phyloP scores from a whole-genome alignment of 192 early-diverging fungal genomes.

The Obelidium mucronatum region DNA sequence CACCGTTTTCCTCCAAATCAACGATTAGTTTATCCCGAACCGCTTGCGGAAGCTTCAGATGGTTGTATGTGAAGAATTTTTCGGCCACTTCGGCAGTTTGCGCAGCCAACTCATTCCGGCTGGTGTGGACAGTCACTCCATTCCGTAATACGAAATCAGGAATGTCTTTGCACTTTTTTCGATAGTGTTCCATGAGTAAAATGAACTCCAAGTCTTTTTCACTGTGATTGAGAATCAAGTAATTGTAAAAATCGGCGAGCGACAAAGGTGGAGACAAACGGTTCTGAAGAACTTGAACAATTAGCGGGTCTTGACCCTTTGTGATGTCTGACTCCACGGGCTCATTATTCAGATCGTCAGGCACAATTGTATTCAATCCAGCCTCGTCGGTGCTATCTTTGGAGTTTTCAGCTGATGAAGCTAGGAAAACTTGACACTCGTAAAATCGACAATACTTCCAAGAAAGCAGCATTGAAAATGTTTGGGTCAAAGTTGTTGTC shows the following conservation, averaged over 20 bases:
- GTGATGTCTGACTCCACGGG: conserved; percentile 10
- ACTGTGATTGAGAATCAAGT: background rate
- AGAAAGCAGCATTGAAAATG: conserved; percentile 40
- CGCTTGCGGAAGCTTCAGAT: background rate
- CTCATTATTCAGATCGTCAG: conserved; percentile 16
- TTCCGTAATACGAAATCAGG: conserved; percentile 29
- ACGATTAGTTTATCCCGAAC: background rate
- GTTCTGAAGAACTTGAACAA: conserved; percentile 24
- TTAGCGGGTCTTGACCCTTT: conserved; percentile 10
- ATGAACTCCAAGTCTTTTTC: conserved; percentile 25
- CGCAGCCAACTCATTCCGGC: conserved; percentile 13
- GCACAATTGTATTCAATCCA: conserved; percentile 27
- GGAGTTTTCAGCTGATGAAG: conserved; percentile 37
- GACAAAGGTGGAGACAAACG: conserved; percentile 22
- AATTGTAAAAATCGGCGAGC: conserved; percentile 28
- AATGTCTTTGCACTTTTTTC: conserved; percentile 23
- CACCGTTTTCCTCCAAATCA: background rate
- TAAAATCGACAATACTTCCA: conserved; percentile 36
- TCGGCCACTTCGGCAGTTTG: conserved; percentile 2
- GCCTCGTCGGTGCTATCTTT: conserved; percentile 23
- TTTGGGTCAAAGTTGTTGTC: conserved; percentile 31
- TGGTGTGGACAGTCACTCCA: conserved; percentile 27
- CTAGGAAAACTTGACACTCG: conserved; percentile 41
- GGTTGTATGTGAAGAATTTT: conserved; percentile 16
- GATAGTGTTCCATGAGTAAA: conserved; percentile 20